phyloP scores from a whole-genome alignment of 176 grass and related monocot genomes.

The Hordeum marinum region DNA sequence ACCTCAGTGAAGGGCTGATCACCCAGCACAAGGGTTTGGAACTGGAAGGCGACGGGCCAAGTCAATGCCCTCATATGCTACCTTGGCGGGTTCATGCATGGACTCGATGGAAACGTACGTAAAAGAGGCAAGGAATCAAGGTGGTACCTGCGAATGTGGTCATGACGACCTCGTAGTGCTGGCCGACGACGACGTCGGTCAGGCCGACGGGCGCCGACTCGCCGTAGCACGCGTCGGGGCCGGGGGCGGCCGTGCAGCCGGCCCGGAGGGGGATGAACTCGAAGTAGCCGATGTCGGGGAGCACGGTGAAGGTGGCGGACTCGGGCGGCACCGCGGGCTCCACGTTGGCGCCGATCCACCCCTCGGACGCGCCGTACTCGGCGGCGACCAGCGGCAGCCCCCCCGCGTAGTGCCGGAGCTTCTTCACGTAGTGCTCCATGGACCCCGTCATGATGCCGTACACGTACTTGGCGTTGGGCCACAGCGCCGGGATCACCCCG shows the following conservation, averaged over 20 bases:
- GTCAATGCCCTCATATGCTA: slow-evolving; percentile 6
- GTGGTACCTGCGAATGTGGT: slow-evolving; percentile 84
- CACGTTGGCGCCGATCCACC: slow-evolving; percentile 71
- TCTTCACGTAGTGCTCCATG: slow-evolving; percentile 87
- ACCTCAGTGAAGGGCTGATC: not conserved
- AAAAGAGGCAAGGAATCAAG: not conserved
- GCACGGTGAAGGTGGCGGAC: slow-evolving; percentile 60
- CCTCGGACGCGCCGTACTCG: slow-evolving; percentile 85
- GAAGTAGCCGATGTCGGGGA: slow-evolving; percentile 87
- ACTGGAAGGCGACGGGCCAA: not conserved
- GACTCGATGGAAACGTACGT: not conserved
- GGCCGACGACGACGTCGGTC: slow-evolving; percentile 65
- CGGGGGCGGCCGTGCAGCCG: not conserved
- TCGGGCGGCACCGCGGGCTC: slow-evolving; percentile 62
- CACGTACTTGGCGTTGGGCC: slow-evolving; percentile 77
- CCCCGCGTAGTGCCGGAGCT: slow-evolving; percentile 82
- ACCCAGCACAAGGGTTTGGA: slow-evolving; percentile 21
- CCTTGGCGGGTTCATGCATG: not conserved
- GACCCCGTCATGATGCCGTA: slow-evolving; percentile 92
- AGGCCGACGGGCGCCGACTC: slow-evolving; percentile 56
- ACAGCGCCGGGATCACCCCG: slow-evolving; percentile 82
- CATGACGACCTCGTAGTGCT: slow-evolving; percentile 81
- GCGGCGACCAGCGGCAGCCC: slow-evolving; percentile 67
- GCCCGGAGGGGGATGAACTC: slow-evolving; percentile 74
- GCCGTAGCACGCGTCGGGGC: not conserved